Base-by-base conservation (phyloP, 129 eudicot species). In the Oenanthe sinensis region DNA sequence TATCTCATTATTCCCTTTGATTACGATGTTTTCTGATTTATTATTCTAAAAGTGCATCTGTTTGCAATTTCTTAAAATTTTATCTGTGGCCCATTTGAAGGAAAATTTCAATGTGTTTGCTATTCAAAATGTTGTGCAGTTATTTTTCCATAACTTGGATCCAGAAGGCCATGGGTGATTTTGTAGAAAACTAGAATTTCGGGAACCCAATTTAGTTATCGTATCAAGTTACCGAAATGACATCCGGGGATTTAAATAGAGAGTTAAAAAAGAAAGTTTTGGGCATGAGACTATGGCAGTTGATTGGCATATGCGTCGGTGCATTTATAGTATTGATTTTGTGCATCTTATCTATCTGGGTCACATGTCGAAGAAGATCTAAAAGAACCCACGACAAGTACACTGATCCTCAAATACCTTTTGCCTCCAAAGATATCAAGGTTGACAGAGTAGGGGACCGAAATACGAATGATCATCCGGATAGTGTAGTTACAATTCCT, bases 231-330 rank as follows among this genome's bases (percentile, higher is more conserved):
- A 12, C 71, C 19, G 65, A 80, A 78, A 94, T 91, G 98, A 52
- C 96, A 3, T 81, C 92, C 2, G 77, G 79, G 33, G 84, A 79
- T 81, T 83, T 91, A 63, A 89, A 88, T 79, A 39, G 89, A 5
- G 91, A 76, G 78, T 81, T 93, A 70, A 86, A 86, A 84, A 85
- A 85, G 87, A 89, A 91, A 62, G 78, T 88, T 71, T 76, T 92
- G 84, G 93, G 88, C 65, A 49, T 93, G 45, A 91, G 90, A 71
- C 82, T 93, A 50, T 93, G 98, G 98, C 96, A 85, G 46, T 71
- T 89, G 42, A 89, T 93, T 81, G 89, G 98, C 75, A 30, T 93
- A 26, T 85, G 88, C 84, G 91, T 89, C 11, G 93, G 90, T 75
- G 87, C 89, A 45, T 93, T 93, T 30, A 91, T 93, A 45, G 84